Evolutionary conservation across 2,329 filamentous ascomycete species (phyloP).

Genomic region (Pseudogymnoascus sp.): DNA sequence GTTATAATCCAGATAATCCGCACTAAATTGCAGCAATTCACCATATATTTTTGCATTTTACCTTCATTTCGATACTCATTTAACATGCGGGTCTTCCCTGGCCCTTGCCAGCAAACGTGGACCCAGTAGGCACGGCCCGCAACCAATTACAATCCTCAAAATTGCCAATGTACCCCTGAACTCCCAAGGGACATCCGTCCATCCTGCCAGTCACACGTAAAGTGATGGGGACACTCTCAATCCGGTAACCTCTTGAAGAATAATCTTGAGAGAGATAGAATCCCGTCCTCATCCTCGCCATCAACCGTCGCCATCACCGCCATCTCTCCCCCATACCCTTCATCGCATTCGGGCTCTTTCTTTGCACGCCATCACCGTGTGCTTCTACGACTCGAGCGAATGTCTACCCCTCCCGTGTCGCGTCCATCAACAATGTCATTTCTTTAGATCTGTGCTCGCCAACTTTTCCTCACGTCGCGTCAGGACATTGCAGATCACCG

Average conservation of each 20-base stretch:
- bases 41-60: background rate
- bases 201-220: constrained; percentile 5
- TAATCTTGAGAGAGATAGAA: background rate
- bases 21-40: background rate
- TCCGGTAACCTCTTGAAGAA: background rate
- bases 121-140: background rate
- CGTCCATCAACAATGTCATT: constrained; percentile 22
- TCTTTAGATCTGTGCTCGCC: constrained; percentile 18
- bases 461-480: constrained; percentile 12
- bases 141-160: background rate
- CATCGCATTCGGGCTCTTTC: background rate
- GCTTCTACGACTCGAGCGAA: constrained; percentile 20
- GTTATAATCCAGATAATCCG: background rate
- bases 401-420: constrained; percentile 17
- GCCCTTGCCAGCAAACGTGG: background rate
- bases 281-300: background rate
- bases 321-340: background rate
- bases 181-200: background rate
- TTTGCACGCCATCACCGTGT: constrained; percentile 15
- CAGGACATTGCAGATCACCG: constrained; percentile 2
- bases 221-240: constrained; percentile 2
- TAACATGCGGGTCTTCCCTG: background rate
- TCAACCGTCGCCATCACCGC: background rate
- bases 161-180: constrained; percentile 1
- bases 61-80: constrained; percentile 6